Evolutionary conservation across 768 basidiomycete genomes (phyloP).

Genomic region (Mycena olivaceomarginata): DNA sequence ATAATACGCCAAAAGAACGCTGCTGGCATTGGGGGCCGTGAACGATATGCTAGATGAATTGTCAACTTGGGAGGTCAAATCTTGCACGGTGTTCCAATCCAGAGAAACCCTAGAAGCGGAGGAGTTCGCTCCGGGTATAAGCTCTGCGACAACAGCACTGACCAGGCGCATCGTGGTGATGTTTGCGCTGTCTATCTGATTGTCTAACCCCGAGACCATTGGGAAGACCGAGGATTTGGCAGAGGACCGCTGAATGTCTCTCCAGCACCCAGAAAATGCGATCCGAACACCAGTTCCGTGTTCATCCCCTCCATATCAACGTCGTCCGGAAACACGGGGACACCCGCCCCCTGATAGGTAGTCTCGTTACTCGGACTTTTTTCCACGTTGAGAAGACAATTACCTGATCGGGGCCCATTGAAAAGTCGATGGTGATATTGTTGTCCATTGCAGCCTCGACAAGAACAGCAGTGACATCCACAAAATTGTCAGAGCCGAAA

Average conservation of each 20-base stretch:
- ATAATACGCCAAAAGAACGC: conserved; percentile 42
- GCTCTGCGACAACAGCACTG: conserved; percentile 40
- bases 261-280: conserved; percentile 34
- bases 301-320: conserved; percentile 44
- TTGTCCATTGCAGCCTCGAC: conserved; percentile 38
- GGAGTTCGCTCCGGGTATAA: conserved; percentile 33
- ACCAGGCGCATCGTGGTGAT: conserved; percentile 39
- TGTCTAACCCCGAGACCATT: conserved; percentile 32
- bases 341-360: conserved; percentile 34
- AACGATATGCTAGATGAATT: conserved; percentile 25
- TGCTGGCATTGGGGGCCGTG: conserved; percentile 40
- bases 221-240: conserved; percentile 38
- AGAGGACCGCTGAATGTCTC: conserved; percentile 33
- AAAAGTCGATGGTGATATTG: conserved; percentile 43
- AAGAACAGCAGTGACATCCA: conserved; percentile 29
- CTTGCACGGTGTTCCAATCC: conserved; percentile 43
- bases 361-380: too few species aligned
- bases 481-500: conserved; percentile 42
- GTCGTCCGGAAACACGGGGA: conserved; percentile 39
- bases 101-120: conserved; percentile 32
- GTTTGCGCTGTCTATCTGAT: conserved; percentile 38
- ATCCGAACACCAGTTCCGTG: conserved; percentile 44
- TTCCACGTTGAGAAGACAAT: too few species aligned
- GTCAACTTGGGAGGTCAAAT: conserved; percentile 37
- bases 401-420: conserved; percentile 36